Evolutionary conservation across 148 eudicot species (phyloP), one percentile per base, ranked within the genome.

Genomic region (Silene uniflora): DNA sequence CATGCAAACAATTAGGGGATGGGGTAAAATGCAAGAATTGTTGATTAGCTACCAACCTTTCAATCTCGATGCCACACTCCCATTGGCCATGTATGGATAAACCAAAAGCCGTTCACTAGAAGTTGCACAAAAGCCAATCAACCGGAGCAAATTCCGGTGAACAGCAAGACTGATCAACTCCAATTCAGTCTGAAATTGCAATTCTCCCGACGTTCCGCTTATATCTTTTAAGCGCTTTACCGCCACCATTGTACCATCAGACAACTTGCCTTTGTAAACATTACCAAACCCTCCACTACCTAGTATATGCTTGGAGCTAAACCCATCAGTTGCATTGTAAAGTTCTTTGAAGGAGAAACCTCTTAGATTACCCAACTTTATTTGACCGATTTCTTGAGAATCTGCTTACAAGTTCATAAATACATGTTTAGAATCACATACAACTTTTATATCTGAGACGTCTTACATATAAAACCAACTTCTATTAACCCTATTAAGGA

Each of bases 201-300:
- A 83, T 73, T 89, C 93, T 22, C 99, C 99, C 0, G 99, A 88
- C 0, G 89, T 88, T 19, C 97, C 99, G 13, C 81, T 84, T 29
- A 88, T 68, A 66, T 95, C 99, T 81, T 95, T 95, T 14, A 95
- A 82, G 10, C 99, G 89, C 73, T 95, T 95, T 19, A 95, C 99
- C 0, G 99, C 99, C 73, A 95, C 91, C 76, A 86, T 58, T 3
- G 91, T 84, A 22, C 97, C 94, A 55, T 95, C 91, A 52, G 79
- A 83, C 71, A 92, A 67, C 70, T 90, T 92, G 49, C 99, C 99
- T 78, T 83, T 83, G 80, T 95, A 95, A 6, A 95, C 99, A 72
- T 95, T 89, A 54, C 99, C 98, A 82, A 95, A 95, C 66, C 99
- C 99, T 44, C 99, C 99, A 24, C 88, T 81, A 14, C 99, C 99